Percentiles rank a stretch among this genome's conserved stretches.
These are phyloP conservation scores for Neoscytalidium dimidiatum DNA, from an alignment of 2,329 filamentous ascomycete genomes.

Conservation along the genomic window DNA sequence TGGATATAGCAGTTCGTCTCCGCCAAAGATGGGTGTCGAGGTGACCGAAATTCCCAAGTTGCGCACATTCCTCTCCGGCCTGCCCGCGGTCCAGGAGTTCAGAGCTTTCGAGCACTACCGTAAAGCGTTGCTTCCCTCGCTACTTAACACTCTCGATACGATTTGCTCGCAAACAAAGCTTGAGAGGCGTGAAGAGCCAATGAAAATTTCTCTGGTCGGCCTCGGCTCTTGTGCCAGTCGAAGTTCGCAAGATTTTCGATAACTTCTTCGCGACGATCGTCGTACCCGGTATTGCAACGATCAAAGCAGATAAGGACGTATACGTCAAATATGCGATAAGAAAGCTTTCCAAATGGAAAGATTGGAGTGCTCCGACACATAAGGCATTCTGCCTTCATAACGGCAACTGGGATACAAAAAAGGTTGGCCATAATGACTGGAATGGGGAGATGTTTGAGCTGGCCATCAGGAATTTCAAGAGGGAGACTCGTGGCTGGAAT, in stretches of 20 bases:
- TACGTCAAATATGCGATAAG: background rate
- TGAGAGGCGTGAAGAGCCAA: constrained; percentile 24
- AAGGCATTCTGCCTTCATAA: background rate
- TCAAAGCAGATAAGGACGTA: background rate
- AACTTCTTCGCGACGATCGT: background rate
- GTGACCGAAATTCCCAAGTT: constrained; percentile 25
- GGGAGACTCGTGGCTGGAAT: background rate
- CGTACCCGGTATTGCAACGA: background rate
- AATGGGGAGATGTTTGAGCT: background rate
- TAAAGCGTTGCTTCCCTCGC: constrained; percentile 19
- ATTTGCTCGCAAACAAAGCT: constrained; percentile 24
- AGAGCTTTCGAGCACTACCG: constrained; percentile 17
- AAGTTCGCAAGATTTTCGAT: background rate
- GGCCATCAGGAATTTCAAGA: background rate
- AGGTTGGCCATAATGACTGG: background rate
- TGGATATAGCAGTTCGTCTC: background rate
- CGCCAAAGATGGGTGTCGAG: constrained; percentile 21
- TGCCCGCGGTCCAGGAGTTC: constrained; percentile 25
- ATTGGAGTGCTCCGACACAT: constrained; percentile 3
- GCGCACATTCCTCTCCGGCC: constrained; percentile 21
- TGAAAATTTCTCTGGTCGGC: background rate
- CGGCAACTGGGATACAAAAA: background rate
- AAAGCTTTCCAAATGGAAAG: background rate
- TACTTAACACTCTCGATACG: constrained; percentile 27
- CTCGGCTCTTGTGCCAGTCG: background rate